These are phyloP conservation scores for Pichia sp. DNA, from an alignment of 1,139 yeast genomes.

Conservation along the genomic window DNA sequence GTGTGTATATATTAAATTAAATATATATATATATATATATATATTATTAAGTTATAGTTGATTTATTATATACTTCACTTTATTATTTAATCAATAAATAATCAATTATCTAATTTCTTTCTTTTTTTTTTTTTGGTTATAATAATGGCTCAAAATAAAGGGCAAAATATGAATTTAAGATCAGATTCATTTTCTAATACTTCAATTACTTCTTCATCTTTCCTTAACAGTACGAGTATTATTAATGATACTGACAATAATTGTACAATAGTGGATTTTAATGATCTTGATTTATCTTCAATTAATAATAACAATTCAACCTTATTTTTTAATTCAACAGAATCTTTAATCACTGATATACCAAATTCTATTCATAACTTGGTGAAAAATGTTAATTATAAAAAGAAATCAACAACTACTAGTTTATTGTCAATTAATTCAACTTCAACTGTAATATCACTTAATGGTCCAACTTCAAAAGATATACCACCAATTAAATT, in stretches of 20 bases:
- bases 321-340: constrained; percentile 6
- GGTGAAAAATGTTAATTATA: constrained; percentile 52
- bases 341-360: constrained; percentile 1
- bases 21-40: no score
- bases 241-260: neutral
- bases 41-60: no score
- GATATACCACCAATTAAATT: constrained; percentile 85
- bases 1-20: no score
- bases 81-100: no score
- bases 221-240: constrained; percentile 1
- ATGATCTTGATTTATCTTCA: neutral
- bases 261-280: neutral
- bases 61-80: no score
- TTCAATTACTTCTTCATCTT: constrained; percentile 5
- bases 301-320: neutral
- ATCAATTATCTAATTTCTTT: no score
- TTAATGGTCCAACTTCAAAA: constrained; percentile 63
- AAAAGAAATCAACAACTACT: constrained; percentile 31
- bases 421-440: constrained; percentile 27
- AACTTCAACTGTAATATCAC: constrained; percentile 34
- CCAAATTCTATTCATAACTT: constrained; percentile 15
- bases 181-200: neutral
- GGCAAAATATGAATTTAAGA: neutral
- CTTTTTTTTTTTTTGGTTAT: no score
- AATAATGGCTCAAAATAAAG: neutral